phyloP scores from a whole-genome alignment of 2,329 filamentous ascomycete genomes.

The Fusarium heterosporum region DNA sequence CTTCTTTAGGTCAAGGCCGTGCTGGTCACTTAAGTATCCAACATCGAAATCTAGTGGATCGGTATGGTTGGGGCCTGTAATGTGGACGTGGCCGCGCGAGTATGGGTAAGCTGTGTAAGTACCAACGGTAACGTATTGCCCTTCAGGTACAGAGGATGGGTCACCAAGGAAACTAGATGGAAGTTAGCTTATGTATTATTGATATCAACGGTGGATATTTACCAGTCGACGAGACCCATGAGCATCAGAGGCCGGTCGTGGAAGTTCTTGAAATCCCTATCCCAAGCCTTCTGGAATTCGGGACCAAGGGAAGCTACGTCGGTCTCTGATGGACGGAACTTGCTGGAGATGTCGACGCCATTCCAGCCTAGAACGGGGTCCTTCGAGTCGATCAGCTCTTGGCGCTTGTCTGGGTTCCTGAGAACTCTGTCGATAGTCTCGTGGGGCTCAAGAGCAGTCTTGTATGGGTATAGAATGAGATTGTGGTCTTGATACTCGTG shows the following conservation, averaged over 20 bases:
- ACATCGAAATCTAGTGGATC: constrained; percentile 66
- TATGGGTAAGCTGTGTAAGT: constrained; percentile 60
- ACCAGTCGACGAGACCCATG: constrained; percentile 50
- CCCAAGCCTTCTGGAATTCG: constrained; percentile 65
- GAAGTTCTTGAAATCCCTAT: constrained; percentile 61
- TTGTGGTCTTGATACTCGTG: constrained; percentile 68
- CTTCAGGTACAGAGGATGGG: constrained; percentile 50
- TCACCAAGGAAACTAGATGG: constrained; percentile 55
- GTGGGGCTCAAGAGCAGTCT: constrained; percentile 44
- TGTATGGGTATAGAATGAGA: constrained; percentile 64
- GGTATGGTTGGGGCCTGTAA: constrained; percentile 57
- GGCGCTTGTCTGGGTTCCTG: constrained; percentile 59
- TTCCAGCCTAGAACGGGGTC: constrained; percentile 69
- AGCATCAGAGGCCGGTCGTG: constrained; percentile 63
- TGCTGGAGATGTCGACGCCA: constrained; percentile 64
- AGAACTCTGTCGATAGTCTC: constrained; percentile 64
- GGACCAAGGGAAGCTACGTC: constrained; percentile 65
- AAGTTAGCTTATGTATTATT: not conserved
- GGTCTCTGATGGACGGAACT: constrained; percentile 65
- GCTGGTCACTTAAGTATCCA: constrained; percentile 65
- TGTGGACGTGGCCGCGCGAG: constrained; percentile 72
- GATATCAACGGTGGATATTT: not conserved
- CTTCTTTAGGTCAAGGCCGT: constrained; percentile 71
- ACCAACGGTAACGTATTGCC: constrained; percentile 65
- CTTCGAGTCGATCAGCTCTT: constrained; percentile 59